A percentile compares a stretch with the other conserved stretches of the same genome.
Evolutionary conservation across 139 green algal species (phyloP).

Genomic region (Closterium sp.): DNA sequence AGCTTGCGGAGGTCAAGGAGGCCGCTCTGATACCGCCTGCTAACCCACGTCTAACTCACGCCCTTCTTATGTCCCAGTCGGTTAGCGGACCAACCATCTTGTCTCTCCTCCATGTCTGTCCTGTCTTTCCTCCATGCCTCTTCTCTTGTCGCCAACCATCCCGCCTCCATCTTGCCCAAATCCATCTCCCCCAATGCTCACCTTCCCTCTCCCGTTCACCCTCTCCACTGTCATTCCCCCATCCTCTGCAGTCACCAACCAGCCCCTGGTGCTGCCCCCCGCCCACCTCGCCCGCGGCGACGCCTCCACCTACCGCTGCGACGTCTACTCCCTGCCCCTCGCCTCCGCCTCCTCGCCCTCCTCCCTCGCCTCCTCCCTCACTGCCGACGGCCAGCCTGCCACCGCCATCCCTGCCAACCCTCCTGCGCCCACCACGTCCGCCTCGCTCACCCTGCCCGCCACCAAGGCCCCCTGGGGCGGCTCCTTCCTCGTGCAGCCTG

Average conservation of each 20-base stretch:
- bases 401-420: not conserved
- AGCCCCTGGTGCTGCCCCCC: not conserved
- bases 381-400: not conserved
- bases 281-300: not conserved
- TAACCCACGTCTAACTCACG: too few species aligned
- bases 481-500: not conserved
- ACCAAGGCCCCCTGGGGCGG: not conserved
- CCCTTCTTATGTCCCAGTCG: too few species aligned
- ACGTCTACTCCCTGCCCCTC: not conserved
- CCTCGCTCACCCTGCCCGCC: not conserved
- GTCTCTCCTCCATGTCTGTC: too few species aligned
- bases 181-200: too few species aligned
- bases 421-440: not conserved
- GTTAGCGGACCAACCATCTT: too few species aligned
- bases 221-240: too few species aligned
- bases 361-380: not conserved
- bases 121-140: too few species aligned
- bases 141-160: not conserved
- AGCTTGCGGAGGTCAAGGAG: too few species aligned
- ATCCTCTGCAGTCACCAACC: not conserved
- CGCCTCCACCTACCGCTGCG: not conserved
- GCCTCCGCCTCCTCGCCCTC: not conserved
- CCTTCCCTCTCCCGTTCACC: too few species aligned
- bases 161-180: too few species aligned
- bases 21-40: too few species aligned